A percentile compares a stretch with the other conserved stretches of the same genome.
Conservation (phyloP, 495 filamentous ascomycete genomes). For the Pseudomonodictys pantanalensis region DNA sequence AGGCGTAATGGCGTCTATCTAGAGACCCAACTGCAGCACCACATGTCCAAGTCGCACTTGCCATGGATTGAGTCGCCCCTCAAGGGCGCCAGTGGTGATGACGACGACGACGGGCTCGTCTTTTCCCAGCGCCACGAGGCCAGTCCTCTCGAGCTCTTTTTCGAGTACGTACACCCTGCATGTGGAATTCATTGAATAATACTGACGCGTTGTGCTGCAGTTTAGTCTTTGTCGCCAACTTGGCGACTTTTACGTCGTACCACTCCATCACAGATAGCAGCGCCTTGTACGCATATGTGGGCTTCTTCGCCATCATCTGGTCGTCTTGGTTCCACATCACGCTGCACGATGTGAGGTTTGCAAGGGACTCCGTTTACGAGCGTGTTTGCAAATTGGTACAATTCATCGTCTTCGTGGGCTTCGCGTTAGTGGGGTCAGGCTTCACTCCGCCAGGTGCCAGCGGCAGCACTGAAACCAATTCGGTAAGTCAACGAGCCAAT, state of each 20-base stretch:
- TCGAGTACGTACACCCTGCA: too few relatives aligned
- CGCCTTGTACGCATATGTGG: conserved; percentile 25
- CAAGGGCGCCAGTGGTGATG: too few relatives aligned
- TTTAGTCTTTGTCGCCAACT: conserved; percentile 66
- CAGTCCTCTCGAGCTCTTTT: conserved; percentile 60
- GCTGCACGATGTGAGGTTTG: conserved; percentile 32
- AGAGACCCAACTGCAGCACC: too few relatives aligned
- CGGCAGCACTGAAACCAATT: conserved; percentile 10
- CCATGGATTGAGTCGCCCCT: conserved; percentile 31
- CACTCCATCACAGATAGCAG: conserved; percentile 28
- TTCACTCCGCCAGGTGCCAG: conserved; percentile 30
- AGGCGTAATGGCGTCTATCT: too few relatives aligned
- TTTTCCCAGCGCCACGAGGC: conserved; percentile 47
- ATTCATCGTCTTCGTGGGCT: conserved; percentile 30
- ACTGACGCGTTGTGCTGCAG: too few relatives aligned
- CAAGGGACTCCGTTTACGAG: conserved; percentile 30
- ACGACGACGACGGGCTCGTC: conserved; percentile 26
- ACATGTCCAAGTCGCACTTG: too few relatives aligned
- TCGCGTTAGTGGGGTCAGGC: conserved; percentile 26
- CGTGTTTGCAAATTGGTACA: conserved; percentile 31
- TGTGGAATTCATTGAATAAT: too few relatives aligned
- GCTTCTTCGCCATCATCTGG: conserved; percentile 33
- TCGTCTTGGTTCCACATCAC: conserved; percentile 30
- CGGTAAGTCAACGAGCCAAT: background rate
- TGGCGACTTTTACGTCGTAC: conserved; percentile 58